Percentiles rank a stretch among this genome's conserved stretches.
Conservation (phyloP, 164 flowering plant species). For the Aristolochia contorta region DNA sequence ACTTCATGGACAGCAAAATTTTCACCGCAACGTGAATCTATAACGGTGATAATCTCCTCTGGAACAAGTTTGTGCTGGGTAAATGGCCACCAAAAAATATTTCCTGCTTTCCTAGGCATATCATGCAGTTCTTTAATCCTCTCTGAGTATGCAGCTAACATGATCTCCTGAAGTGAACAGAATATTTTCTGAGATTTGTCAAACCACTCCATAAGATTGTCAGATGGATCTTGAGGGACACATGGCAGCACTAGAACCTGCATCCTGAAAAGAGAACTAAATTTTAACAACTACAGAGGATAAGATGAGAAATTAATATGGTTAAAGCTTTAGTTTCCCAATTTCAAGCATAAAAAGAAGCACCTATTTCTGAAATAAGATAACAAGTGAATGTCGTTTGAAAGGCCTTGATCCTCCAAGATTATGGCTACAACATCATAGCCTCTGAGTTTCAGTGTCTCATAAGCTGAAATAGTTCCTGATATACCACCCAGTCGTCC, state of each 20-base stretch:
- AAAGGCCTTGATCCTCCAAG: slow-evolving; percentile 76
- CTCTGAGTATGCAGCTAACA: slow-evolving; percentile 44
- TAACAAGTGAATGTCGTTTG: slow-evolving; percentile 56
- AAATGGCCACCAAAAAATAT: slow-evolving; percentile 95
- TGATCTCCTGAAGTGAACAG: slow-evolving; percentile 43
- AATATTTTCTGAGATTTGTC: slow-evolving; percentile 51
- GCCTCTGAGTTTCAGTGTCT: slow-evolving; percentile 75
- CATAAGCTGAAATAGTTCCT: slow-evolving; percentile 87
- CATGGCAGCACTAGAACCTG: slow-evolving; percentile 80
- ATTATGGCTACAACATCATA: slow-evolving; percentile 84
- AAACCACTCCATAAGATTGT: slow-evolving; percentile 79
- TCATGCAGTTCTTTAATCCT: slow-evolving; percentile 48
- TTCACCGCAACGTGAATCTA: slow-evolving; percentile 96
- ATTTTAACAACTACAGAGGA: background rate
- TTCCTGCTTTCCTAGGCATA: slow-evolving; percentile 65
- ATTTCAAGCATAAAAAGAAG: background rate
- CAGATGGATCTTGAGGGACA: slow-evolving; percentile 58
- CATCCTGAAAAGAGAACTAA: slow-evolving; percentile 32
- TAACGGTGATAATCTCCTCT: slow-evolving; percentile 68
- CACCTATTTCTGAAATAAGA: slow-evolving; percentile 74
- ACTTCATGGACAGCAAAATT: slow-evolving; percentile 88
- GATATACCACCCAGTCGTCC: slow-evolving; percentile 95
- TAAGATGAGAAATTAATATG: background rate
- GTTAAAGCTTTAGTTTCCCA: background rate
- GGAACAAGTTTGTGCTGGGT: slow-evolving; percentile 89